Evolutionary conservation across 1,139 yeast genomes (phyloP).

Genomic region (Torulaspora pretoriensis): DNA sequence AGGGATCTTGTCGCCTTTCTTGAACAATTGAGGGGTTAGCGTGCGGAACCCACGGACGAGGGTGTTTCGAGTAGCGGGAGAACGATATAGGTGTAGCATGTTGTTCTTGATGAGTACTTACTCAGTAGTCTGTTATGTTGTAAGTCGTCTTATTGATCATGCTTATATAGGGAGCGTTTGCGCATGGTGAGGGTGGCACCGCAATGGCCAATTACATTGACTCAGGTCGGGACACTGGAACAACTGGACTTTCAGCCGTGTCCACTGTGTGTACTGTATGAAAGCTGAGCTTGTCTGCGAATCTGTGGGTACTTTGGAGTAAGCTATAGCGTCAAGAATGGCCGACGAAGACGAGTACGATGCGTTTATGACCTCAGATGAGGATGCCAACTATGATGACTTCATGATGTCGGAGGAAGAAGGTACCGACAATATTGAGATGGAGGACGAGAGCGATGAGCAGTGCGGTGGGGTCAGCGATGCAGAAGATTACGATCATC

Average conservation of each 20-base stretch:
- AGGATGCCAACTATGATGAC: slow-evolving; percentile 35
- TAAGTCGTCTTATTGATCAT: neutral
- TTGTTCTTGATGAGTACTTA: neutral
- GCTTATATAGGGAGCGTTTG: slow-evolving; percentile 1
- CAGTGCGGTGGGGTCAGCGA: slow-evolving; percentile 5
- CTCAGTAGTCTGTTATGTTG: neutral
- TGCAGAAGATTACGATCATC: slow-evolving; percentile 5
- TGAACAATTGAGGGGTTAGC: slow-evolving; percentile 37
- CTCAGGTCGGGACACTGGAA: neutral
- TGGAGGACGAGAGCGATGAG: slow-evolving; percentile 29
- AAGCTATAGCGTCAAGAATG: neutral
- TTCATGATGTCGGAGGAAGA: slow-evolving; percentile 42
- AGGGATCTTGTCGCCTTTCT: slow-evolving; percentile 59
- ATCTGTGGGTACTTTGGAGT: neutral
- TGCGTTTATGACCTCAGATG: slow-evolving; percentile 31
- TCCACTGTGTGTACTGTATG: neutral
- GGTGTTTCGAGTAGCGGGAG: slow-evolving; percentile 3
- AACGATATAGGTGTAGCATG: slow-evolving; percentile 4
- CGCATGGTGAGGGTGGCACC: neutral
- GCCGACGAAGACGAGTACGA: slow-evolving; percentile 32
- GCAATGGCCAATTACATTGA: neutral
- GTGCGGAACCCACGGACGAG: slow-evolving; percentile 36
- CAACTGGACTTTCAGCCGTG: neutral
- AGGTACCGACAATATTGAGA: slow-evolving; percentile 26
- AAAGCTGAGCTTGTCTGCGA: neutral